Conservation (phyloP, 345 rosid genomes). For the Mangifera indica region DNA sequence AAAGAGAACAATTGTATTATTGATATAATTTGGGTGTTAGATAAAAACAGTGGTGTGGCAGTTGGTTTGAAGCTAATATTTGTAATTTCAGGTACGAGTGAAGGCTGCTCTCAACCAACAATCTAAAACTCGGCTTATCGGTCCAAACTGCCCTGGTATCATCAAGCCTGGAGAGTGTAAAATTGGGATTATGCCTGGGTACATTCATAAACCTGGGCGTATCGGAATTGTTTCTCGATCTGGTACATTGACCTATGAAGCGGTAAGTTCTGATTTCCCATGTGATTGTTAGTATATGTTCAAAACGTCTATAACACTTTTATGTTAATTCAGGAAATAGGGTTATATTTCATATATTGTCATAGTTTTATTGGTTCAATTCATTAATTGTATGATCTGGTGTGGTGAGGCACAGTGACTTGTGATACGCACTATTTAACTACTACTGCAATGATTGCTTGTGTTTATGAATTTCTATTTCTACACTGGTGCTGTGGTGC, state of each 20-base stretch:
- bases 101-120: conserved; percentile 88
- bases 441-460: background rate
- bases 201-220: conserved; percentile 96
- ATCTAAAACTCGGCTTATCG: conserved; percentile 85
- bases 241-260: conserved; percentile 97
- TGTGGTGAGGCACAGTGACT: background rate
- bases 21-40: too few relatives aligned
- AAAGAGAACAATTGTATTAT: too few relatives aligned
- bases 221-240: conserved; percentile 94
- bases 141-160: conserved; percentile 97
- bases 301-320: background rate
- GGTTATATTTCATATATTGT: background rate
- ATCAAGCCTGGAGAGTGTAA: conserved; percentile 95
- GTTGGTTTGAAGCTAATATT: background rate
- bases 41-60: background rate
- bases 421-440: background rate
- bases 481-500: too few relatives aligned
- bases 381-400: background rate
- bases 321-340: background rate
- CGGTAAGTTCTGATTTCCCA: conserved; percentile 50
- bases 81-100: conserved; percentile 68
- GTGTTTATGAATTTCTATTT: background rate
- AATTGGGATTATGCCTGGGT: conserved; percentile 97
- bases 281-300: conserved; percentile 1
- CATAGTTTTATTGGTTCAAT: background rate